Evolutionary conservation across 805 yeast genomes (phyloP), one percentile per base, ranked within the genome.

Genomic region (Candida jianshihensis): DNA sequence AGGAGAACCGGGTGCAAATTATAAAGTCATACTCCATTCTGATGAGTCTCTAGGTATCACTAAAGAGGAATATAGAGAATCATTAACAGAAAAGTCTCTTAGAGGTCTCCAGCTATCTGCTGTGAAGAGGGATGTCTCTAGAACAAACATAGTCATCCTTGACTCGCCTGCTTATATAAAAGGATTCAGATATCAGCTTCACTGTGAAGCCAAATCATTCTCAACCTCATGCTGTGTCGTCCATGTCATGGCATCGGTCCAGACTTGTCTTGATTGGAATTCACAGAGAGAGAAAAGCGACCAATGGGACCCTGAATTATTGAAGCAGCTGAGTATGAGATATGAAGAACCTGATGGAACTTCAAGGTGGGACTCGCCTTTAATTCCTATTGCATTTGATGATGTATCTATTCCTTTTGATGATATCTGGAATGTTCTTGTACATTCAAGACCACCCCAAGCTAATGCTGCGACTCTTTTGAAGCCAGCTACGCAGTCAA

Each of bases 341-440:
- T 92, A 80, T 53, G 98, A 92, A 59, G 98, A 92, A 56, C 98
- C 98, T 1, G 82, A 86, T 53, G 77, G 78, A 22, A 73, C 75
- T 50, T 75, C 81, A 19, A 64, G 96, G 41, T 92, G 98, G 98
- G 98, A 92, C 53, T 77, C 95, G 4, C 98, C 98, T 6, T 62
- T 90, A 42, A 79, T 88, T 53, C 76, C 86, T 0, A 59, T 89
- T 1, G 71, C 71, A 65, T 49, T 49, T 14, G 76, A 72, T 34
- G 79, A 80, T 22, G 64, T 63, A 13, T 60, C 59, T 3, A 51
- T 80, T 19, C 84, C 88, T 0, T 57, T 81, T 16, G 81, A 80
- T 2, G 83, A 76, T 14, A 70, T 92, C 2, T 78, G 81, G 78
- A 70, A 70, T 33, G 71, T 77, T 1, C 50, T 81, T 3, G 80